Base-by-base conservation (phyloP, 1,284 basidiomycete species). In the Gomphus sp. region DNA sequence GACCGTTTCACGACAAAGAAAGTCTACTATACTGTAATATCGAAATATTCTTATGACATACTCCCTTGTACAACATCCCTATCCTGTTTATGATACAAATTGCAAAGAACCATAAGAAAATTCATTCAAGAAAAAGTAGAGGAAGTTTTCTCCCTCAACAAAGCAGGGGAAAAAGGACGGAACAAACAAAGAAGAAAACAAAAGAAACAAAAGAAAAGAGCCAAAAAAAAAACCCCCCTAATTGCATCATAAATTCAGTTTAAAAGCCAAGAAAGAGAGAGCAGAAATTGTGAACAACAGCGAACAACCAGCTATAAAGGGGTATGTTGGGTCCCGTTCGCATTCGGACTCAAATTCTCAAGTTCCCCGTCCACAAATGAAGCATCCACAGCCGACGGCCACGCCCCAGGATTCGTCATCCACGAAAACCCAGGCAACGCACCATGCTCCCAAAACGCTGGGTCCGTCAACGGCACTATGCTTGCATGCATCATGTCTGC, bases 391-490 rank as follows among this genome's bases (percentile, higher is more conserved):
- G 43, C 36, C 11, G 12, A 8, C n/a, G 52, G 52, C 52, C 52
- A 54, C 36, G 52, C 36, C 2, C 43, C 52, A 6, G 52, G 52
- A 10, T 45, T 45, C 44, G 41, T 47, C 45, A 33, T 37, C 52
- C 52, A 53, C 39, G 56, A 37, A 33, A 43, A 50, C 49, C 48
- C 48, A 31, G 56, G 56, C 56, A 58, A 44, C 41, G 28, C 31
- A 3, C 14, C 22, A 34, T 52, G 49, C 14, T 58, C 56, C 56
- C 56, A 58, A 16, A 52, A 58, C 37, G 37, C 1, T 3, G 56
- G 56, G 28, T 58, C 56, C 39, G 39, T 34, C 9, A 58, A 31
- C 22, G 49, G n/a, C 2, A 36, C 39, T 37, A 58, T 39, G 45
- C 56, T 58, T 5, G 37, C 6, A 2, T 44, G n/a, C 39, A 51